Conservation (phyloP, 1,139 yeast species). For the Entelexis paramagnoliae region DNA sequence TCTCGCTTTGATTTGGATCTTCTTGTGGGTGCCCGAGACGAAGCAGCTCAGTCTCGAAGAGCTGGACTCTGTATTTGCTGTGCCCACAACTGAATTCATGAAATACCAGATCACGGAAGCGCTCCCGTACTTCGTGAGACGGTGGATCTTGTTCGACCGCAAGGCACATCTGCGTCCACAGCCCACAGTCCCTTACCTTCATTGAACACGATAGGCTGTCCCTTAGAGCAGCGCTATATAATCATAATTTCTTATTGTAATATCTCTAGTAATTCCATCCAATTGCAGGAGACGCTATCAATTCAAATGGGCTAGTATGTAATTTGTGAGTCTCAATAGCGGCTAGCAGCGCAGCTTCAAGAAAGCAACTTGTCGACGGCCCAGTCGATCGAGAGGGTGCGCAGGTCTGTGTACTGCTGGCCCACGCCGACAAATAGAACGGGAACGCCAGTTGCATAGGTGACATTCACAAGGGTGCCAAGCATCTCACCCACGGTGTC, state of each 20-base stretch:
- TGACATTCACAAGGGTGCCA: conserved; percentile 97
- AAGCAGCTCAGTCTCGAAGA: conserved; percentile 35
- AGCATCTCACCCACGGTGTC: conserved; percentile 96
- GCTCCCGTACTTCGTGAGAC: conserved; percentile 21
- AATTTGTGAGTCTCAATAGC: too few species aligned
- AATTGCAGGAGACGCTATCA: too few species aligned
- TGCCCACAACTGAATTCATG: conserved; percentile 18
- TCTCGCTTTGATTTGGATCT: conserved; percentile 43
- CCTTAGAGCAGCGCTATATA: too few species aligned
- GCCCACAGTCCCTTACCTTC: background rate
- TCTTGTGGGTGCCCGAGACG: conserved; percentile 39
- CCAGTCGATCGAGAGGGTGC: conserved; percentile 86
- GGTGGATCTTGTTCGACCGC: conserved; percentile 5
- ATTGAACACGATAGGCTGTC: background rate
- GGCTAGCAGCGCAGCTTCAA: conserved; percentile 13
- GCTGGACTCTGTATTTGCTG: conserved; percentile 35
- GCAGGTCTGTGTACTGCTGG: conserved; percentile 88
- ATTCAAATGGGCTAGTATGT: too few species aligned
- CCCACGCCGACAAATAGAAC: conserved; percentile 94
- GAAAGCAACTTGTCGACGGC: conserved; percentile 75
- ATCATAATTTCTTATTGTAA: background rate
- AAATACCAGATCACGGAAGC: conserved; percentile 21
- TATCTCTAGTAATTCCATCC: too few species aligned
- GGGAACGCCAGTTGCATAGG: conserved; percentile 91
- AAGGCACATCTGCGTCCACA: conserved; percentile 8